These are phyloP conservation scores for Exidia glandulosa DNA, from an alignment of 768 basidiomycete species.

Conservation along the genomic window DNA sequence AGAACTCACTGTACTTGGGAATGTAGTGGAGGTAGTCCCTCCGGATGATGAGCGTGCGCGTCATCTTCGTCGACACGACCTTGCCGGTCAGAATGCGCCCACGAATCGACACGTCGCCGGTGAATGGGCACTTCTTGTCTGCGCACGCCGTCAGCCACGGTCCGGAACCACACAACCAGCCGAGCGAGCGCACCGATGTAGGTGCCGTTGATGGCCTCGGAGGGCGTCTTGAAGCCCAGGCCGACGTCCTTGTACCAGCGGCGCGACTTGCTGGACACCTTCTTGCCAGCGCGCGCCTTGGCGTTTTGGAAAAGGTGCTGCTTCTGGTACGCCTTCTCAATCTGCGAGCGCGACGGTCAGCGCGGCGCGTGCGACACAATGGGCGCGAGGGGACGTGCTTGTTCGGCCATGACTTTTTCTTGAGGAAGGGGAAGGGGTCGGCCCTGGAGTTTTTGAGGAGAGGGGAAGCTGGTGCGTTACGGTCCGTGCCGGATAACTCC, in stretches of 20 bases:
- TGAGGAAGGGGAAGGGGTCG: slow-evolving; percentile 12
- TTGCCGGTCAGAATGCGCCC: slow-evolving; percentile 97
- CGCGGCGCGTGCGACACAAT: not conserved
- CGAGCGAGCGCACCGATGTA: slow-evolving; percentile 70
- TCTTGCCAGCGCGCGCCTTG: slow-evolving; percentile 86
- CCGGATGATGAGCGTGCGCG: slow-evolving; percentile 94
- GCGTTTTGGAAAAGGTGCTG: slow-evolving; percentile 97
- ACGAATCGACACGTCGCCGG: slow-evolving; percentile 92
- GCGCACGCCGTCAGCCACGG: slow-evolving; percentile 1
- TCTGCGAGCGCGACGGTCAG: slow-evolving; percentile 31
- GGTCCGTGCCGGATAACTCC: not conserved
- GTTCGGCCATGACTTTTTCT: slow-evolving; percentile 28
- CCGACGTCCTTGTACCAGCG: slow-evolving; percentile 99
- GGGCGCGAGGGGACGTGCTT: slow-evolving; percentile 18
- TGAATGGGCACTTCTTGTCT: slow-evolving; percentile 99
- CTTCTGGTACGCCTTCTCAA: slow-evolving; percentile 97
- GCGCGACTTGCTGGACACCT: slow-evolving; percentile 89
- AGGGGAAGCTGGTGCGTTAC: not conserved
- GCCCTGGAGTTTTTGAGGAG: slow-evolving; percentile 16
- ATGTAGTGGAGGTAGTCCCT: slow-evolving; percentile 92
- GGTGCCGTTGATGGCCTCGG: slow-evolving; percentile 89
- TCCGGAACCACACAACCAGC: not conserved
- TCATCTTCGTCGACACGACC: slow-evolving; percentile 99
- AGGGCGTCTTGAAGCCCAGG: slow-evolving; percentile 90
- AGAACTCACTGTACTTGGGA: slow-evolving; percentile 87